Percentiles rank a stretch among this genome's conserved stretches.
phyloP scores from a whole-genome alignment of 2,329 filamentous ascomycete genomes.

The Botrytis cinerea region DNA sequence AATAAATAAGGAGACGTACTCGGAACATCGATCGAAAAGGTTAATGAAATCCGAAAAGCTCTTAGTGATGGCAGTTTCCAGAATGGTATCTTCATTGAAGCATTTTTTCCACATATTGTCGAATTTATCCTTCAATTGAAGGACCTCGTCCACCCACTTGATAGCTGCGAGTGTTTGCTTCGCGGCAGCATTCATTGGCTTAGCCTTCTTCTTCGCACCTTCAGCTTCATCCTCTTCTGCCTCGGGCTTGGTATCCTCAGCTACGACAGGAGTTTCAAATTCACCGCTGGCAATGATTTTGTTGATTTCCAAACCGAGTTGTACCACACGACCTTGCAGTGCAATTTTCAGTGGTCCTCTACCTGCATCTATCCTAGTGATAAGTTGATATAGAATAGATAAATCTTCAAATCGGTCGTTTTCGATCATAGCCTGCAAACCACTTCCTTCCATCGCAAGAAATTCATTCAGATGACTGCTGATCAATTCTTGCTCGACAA shows the following conservation, averaged over 20 bases:
- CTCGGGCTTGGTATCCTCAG: slow-evolving; percentile 46
- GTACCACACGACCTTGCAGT: slow-evolving; percentile 73
- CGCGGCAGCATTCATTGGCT: slow-evolving; percentile 59
- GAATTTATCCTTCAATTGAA: slow-evolving; percentile 85
- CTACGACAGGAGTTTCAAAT: slow-evolving; percentile 46
- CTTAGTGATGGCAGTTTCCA: slow-evolving; percentile 80
- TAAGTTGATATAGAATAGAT: slow-evolving; percentile 76
- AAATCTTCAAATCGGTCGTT: slow-evolving; percentile 81
- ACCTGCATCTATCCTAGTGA: slow-evolving; percentile 73
- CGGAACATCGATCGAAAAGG: slow-evolving; percentile 77
- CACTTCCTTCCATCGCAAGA: slow-evolving; percentile 79
- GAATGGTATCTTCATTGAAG: slow-evolving; percentile 71
- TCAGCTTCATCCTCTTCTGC: slow-evolving; percentile 38
- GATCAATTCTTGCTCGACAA: slow-evolving; percentile 83
- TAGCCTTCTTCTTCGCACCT: slow-evolving; percentile 51
- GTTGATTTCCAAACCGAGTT: slow-evolving; percentile 83
- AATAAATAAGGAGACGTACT: slow-evolving; percentile 94
- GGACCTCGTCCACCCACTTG: slow-evolving; percentile 91
- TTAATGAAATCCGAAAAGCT: slow-evolving; percentile 96
- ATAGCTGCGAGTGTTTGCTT: slow-evolving; percentile 85
- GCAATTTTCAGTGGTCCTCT: slow-evolving; percentile 70
- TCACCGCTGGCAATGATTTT: slow-evolving; percentile 59
- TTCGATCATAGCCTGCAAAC: slow-evolving; percentile 86
- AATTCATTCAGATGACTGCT: slow-evolving; percentile 76
- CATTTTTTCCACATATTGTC: slow-evolving; percentile 74